Evolutionary conservation across 169 alveolate genomes (phyloP), one percentile per base, ranked within the genome.

Genomic region (Babesia sp.): DNA sequence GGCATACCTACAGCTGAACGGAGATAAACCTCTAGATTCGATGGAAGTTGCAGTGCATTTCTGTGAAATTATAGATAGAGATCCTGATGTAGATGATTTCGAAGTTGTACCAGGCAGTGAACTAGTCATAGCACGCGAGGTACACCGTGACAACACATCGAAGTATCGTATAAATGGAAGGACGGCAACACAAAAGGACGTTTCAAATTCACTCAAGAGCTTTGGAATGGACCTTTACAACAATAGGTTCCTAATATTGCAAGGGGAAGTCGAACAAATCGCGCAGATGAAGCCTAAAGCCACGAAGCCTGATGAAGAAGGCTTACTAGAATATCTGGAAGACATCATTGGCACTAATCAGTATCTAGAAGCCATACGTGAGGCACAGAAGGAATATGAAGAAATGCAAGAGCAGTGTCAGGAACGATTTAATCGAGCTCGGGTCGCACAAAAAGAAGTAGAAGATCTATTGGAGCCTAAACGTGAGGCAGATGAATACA

Each of bases 181-280:
- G 54, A 93, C 92, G 33, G 87, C 95, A n/a, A 89, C 94, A 18
- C 95, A 94, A 68, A 91, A 90, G 51, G 97, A 97, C 53, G 97
- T 98, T 12, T 90, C 91, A 18, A 91, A 91, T 26, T 73, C 91
- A 37, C 91, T 97, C 50, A 91, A 86, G 81, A 61, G 79, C 44
- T 94, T 94, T 71, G 98, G 98, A 22, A 96, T 97, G 39, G 99
- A 97, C 79, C 86, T 98, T 51, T 94, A 93, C 31, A 97, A 96
- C 78, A 96, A 96, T 56, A 89, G 99, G 54, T 97, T 95, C 72
- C 71, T 92, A 26, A 92, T 92, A 29, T 83, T 97, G 56, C 98
- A 98, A 84, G 99, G 99, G 7, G 99, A 98, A 80, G 99, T 98
- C 24, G 99, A 97, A 77, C 94, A 95, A 61, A 96, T 98, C 22